These are phyloP conservation scores for Tillandsia leiboldiana DNA, from an alignment of 176 grass and related monocot genomes.

Conservation along the genomic window DNA sequence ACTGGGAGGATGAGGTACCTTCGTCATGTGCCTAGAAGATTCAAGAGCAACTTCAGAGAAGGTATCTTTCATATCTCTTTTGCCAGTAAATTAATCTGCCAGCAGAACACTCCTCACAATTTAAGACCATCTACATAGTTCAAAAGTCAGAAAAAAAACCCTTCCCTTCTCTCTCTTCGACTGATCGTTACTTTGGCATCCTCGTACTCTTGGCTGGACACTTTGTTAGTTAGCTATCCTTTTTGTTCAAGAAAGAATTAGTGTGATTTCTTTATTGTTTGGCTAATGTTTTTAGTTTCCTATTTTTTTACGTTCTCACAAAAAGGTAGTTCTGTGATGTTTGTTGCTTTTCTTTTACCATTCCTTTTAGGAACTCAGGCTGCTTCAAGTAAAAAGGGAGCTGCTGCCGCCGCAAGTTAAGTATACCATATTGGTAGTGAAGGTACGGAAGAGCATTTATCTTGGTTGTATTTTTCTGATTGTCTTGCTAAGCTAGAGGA, in stretches of 20 bases:
- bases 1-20: constrained; percentile 24
- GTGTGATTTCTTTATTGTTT: not conserved
- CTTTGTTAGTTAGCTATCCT: not conserved
- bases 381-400: constrained; percentile 44
- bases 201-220: not conserved
- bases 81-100: not conserved
- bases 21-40: constrained; percentile 14
- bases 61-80: not conserved
- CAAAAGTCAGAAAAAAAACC: too few relatives aligned
- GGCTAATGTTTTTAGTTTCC: not conserved
- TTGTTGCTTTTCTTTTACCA: not conserved
- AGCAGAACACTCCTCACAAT: too few relatives aligned
- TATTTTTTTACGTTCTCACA: not conserved
- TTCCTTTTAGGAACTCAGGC: constrained; percentile 56
- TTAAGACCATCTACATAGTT: too few relatives aligned
- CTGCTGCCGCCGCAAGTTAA: constrained; percentile 13
- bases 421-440: not conserved
- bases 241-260: not conserved
- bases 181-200: too few relatives aligned
- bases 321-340: not conserved
- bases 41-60: constrained; percentile 21
- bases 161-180: too few relatives aligned
- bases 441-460: not conserved
- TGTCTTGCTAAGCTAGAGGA: constrained; percentile 2
- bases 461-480: not conserved